Evolutionary conservation across 2,329 filamentous ascomycete genomes (phyloP).

Genomic region (Sclerotinia nivalis): DNA sequence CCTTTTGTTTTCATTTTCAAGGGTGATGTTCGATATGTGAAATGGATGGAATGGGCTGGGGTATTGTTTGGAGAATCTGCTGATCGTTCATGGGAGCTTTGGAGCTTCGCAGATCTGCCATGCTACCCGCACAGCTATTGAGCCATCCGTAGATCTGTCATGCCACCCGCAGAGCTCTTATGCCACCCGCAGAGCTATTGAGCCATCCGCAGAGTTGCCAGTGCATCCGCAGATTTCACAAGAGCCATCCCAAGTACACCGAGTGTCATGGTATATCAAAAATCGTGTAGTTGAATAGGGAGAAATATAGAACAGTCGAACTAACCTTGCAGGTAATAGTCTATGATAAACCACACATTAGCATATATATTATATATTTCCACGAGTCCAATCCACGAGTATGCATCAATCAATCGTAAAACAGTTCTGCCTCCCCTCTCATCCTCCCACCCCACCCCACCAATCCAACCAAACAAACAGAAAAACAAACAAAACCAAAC

Average conservation of each 20-base stretch:
- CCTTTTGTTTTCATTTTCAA: too few species aligned
- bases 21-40: too few species aligned
- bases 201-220: neutral
- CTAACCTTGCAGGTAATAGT: conserved; percentile 43
- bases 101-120: too few species aligned
- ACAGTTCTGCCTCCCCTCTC: neutral
- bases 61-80: neutral
- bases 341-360: conserved; percentile 24
- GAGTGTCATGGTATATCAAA: too few species aligned
- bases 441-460: neutral
- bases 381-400: neutral
- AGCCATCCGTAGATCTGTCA: too few species aligned
- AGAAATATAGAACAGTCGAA: neutral
- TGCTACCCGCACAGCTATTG: too few species aligned
- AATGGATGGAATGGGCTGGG: too few species aligned
- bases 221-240: neutral
- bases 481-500: conserved; percentile 3
- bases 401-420: neutral
- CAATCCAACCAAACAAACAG: neutral
- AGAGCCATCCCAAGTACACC: neutral
- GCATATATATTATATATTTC: neutral
- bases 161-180: too few species aligned
- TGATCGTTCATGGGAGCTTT: too few species aligned
- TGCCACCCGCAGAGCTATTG: neutral
- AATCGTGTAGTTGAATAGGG: too few species aligned